A percentile compares a stretch with the other conserved stretches of the same genome.
Conservation (phyloP, 23 red algal species). For the Cyanidioschyzon merolae region DNA sequence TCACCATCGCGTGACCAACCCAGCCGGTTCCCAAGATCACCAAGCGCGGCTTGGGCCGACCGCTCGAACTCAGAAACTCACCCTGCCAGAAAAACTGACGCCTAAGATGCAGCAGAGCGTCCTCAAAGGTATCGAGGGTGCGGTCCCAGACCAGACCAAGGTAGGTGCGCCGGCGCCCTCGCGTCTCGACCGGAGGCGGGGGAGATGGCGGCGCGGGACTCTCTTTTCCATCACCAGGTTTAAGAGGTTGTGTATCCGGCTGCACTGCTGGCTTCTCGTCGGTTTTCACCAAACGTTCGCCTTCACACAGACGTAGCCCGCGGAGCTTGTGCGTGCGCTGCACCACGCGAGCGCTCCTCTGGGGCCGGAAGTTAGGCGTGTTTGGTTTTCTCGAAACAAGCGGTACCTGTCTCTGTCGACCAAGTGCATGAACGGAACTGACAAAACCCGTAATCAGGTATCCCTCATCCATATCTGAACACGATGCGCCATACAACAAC, state of each 20-base stretch:
- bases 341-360: too few relatives aligned
- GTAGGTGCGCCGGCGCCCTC: background rate
- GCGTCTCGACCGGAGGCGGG: background rate
- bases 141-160: constrained; percentile 5
- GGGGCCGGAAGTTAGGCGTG: too few relatives aligned
- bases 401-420: too few relatives aligned
- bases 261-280: background rate
- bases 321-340: too few relatives aligned
- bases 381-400: too few relatives aligned
- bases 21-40: constrained; percentile 85
- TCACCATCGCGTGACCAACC: constrained; percentile 73
- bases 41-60: constrained; percentile 29
- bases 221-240: background rate
- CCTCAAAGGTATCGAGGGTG: constrained; percentile 22
- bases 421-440: too few relatives aligned
- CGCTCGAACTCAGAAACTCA: background rate
- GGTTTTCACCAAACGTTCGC: background rate
- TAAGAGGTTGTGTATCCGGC: background rate
- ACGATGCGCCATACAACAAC: too few relatives aligned
- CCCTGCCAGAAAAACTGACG: constrained; percentile 21
- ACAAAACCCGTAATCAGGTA: too few relatives aligned
- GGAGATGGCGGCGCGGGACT: background rate
- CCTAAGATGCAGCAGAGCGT: constrained; percentile 22
- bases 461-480: too few relatives aligned
- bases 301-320: too few relatives aligned